Percentiles rank a stretch among this genome's conserved stretches.
phyloP scores from a whole-genome alignment of 2,329 filamentous ascomycete species.

The Stemphylium beticola region DNA sequence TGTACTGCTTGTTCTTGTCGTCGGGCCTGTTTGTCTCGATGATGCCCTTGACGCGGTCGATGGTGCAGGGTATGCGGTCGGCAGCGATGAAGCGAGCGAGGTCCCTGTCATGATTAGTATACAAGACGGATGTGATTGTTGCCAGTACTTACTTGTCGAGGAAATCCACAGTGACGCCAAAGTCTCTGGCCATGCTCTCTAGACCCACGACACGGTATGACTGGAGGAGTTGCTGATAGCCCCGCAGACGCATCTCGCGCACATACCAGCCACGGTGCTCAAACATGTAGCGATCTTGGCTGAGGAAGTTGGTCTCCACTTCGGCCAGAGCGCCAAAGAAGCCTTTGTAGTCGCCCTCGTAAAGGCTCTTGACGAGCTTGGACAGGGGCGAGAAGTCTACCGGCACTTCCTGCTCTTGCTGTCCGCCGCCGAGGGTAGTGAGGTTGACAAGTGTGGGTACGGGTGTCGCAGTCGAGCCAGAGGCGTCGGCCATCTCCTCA shows the following conservation, averaged over 20 bases:
- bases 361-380: slow-evolving; percentile 86
- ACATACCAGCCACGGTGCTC: slow-evolving; percentile 98
- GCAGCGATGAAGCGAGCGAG: slow-evolving; percentile 96
- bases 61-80: slow-evolving; percentile 93
- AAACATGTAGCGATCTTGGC: slow-evolving; percentile 90
- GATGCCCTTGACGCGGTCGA: slow-evolving; percentile 94
- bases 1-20: slow-evolving; percentile 99
- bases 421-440: slow-evolving; percentile 80
- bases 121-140: background rate
- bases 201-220: slow-evolving; percentile 97
- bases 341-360: slow-evolving; percentile 89
- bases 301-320: slow-evolving; percentile 93
- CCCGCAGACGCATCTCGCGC: slow-evolving; percentile 94
- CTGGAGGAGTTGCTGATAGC: slow-evolving; percentile 95
- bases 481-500: slow-evolving; percentile 72
- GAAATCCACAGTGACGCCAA: slow-evolving; percentile 96
- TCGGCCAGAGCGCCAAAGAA: slow-evolving; percentile 90
- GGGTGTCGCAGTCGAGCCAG: slow-evolving; percentile 56
- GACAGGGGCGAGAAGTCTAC: slow-evolving; percentile 90
- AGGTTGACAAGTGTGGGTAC: slow-evolving; percentile 82
- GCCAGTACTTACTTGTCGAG: slow-evolving; percentile 76
- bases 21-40: slow-evolving; percentile 98
- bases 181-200: slow-evolving; percentile 95
- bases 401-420: slow-evolving; percentile 78
- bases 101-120: slow-evolving; percentile 64